Evolutionary conservation across 139 green algal species (phyloP).

Genomic region (Zygnema cylindricum): DNA sequence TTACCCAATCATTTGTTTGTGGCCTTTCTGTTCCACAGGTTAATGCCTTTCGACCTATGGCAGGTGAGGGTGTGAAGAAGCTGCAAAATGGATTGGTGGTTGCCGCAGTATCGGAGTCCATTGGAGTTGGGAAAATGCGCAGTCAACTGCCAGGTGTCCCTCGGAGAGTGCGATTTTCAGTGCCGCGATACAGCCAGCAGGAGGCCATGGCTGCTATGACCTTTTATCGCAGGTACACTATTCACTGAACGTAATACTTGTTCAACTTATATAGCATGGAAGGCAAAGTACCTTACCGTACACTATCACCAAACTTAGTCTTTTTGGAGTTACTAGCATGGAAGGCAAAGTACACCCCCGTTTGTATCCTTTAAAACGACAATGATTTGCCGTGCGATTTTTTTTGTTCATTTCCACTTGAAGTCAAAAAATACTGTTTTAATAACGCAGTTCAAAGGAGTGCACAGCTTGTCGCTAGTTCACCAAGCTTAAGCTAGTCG

Average conservation of each 20-base stretch:
- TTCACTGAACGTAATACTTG: background rate
- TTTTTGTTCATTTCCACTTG: background rate
- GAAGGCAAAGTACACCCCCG: no score
- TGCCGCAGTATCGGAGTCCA: constrained; percentile 27
- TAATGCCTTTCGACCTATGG: constrained; percentile 38
- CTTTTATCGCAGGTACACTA: constrained; percentile 35
- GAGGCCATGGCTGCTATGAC: constrained; percentile 8
- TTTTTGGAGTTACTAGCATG: background rate
- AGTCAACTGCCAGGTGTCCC: constrained; percentile 9
- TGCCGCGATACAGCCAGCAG: constrained; percentile 23
- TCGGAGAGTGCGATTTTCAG: constrained; percentile 14
- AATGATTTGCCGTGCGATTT: no score
- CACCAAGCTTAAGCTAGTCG: no score
- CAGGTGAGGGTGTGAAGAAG: background rate
- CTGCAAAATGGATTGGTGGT: constrained; percentile 28
- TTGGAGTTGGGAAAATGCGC: background rate
- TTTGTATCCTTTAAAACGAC: no score
- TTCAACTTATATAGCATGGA: background rate
- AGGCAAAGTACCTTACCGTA: background rate
- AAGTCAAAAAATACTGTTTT: background rate
- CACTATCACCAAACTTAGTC: background rate
- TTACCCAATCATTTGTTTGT: no score
- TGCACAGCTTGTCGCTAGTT: no score
- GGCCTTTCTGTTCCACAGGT: no score
- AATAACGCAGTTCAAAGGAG: no score